Evolutionary conservation across 2,329 filamentous ascomycete species (phyloP), one percentile per base, ranked within the genome.

Genomic region (Colletotrichum liriopes): DNA sequence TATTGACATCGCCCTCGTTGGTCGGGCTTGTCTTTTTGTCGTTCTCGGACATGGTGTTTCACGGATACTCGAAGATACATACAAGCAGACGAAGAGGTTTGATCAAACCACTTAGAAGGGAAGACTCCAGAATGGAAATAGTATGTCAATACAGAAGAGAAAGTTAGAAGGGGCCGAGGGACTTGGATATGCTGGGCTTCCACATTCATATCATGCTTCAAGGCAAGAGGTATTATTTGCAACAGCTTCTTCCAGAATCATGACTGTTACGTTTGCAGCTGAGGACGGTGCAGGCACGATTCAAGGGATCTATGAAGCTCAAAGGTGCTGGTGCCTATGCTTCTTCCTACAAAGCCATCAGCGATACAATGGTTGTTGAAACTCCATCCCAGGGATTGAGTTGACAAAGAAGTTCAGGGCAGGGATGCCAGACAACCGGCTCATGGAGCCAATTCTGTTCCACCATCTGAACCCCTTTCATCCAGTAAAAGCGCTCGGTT

Each of bases 321-420:
- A 64, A 64, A 64, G 49, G 12, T 16, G 6, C 35, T 23, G 47
- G n/a, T 35, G 49, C 32, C 26, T 12, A 23, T 64, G 61, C 49
- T 45, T 54, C 11, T 12, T 14, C 5, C 14, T 26, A 43, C 16
- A 23, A 55, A 16, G 29, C 9, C 43, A n/a, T 18, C 14, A 18
- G 8, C 12, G 26, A n/a, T 9, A 54, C 11, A 20, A 29, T 32
- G 16, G 29, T 9, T 14, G 5, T 26, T 35, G 2, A 9, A 29
- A 32, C 8, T 20, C 7, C 29, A 7, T 52, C 35, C 35, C n/a
- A 23, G 35, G 18, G 23, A 12, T 64, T 16, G 26, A 23, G 18
- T 35, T 32, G 47, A 64, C 37, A 64, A 64, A 64, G 49, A 54
- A 32, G 3, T 12, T 18, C 12, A n/a, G 18, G 37, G 7, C 14